Base-by-base conservation (phyloP, 2,329 filamentous ascomycete species). In the Claviceps spartinae region DNA sequence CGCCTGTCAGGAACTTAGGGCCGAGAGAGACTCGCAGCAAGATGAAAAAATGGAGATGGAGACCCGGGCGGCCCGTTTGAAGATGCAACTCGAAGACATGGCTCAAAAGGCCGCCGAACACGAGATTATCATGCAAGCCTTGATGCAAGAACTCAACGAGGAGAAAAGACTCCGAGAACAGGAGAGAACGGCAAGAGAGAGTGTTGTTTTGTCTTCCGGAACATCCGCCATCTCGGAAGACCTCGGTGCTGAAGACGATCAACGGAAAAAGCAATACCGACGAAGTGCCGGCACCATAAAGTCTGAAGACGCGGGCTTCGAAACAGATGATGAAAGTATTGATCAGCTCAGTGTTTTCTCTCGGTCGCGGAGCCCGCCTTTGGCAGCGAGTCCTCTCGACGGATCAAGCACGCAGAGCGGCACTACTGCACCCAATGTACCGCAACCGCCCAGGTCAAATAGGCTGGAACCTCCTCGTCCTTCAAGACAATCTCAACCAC, bases 31-130 rank as follows among this genome's bases (percentile, higher is more conserved):
- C 45, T 75, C 72, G 0, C 68, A 76, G 57, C 59, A 59, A 14
- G 80, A 83, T 30, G 78, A 82, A 61, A 64, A 74, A 16, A 77
- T 77, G 48, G 79, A 82, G 60, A 70, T 74, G 18, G 70, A 76
- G 51, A 74, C 72, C 5, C 71, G 77, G 3, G 70, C 73, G 6
- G 65, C 70, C 20, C 73, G 78, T 58, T 69, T 83, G 42, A 79
- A 77, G 62, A 69, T 72, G 57, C 79, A 83, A 61, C 69, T 85
- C 1, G 77, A 83, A 56, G 74, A 74, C 47, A 78, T 84, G 71
- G 75, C 77, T 1, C 65, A 63, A 16, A 72, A 72, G 57, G 74
- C 75, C 0, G 67, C 70, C 2, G 75, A 79, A 58, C 76, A 79
- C 55, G 78, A 83, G 57, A 57, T 64, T 6, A 67, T 67, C 2